These are phyloP conservation scores for Mortierella sp. DNA, from an alignment of 371 early-diverging fungal species.

Conservation along the genomic window DNA sequence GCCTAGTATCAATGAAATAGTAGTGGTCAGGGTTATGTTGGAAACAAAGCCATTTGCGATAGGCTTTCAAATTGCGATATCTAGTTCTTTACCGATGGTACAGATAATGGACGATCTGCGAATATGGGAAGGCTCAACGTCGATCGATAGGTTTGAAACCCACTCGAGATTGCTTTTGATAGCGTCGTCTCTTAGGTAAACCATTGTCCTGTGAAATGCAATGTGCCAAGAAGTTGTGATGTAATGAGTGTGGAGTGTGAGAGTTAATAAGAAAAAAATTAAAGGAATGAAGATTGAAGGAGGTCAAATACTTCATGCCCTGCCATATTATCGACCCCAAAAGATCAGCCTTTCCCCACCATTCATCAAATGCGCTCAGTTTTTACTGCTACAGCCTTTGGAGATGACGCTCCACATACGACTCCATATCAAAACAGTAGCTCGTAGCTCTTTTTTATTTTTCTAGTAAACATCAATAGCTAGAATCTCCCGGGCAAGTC, in stretches of 20 bases:
- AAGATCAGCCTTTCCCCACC: not conserved
- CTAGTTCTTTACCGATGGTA: conserved; percentile 76
- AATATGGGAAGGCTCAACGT: conserved; percentile 67
- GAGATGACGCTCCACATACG: not conserved
- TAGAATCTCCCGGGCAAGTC: conserved; percentile 60
- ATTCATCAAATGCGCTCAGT: too few relatives aligned
- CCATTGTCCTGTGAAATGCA: conserved; percentile 16
- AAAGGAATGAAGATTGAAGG: too few relatives aligned
- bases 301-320: too few relatives aligned
- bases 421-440: not conserved
- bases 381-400: not conserved
- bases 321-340: not conserved
- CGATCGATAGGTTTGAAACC: conserved; percentile 78
- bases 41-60: not conserved
- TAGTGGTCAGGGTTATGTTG: not conserved
- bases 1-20: conserved; percentile 42
- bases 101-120: conserved; percentile 90
- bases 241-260: not conserved
- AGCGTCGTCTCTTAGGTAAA: conserved; percentile 25
- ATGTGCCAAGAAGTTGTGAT: not conserved
- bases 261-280: not conserved
- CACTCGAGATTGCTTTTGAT: conserved; percentile 75
- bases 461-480: conserved; percentile 14
- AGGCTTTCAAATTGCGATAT: not conserved
- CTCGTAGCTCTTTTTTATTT: not conserved